Conservation (phyloP, 2,329 filamentous ascomycete genomes). For the Cadophora gregata region DNA sequence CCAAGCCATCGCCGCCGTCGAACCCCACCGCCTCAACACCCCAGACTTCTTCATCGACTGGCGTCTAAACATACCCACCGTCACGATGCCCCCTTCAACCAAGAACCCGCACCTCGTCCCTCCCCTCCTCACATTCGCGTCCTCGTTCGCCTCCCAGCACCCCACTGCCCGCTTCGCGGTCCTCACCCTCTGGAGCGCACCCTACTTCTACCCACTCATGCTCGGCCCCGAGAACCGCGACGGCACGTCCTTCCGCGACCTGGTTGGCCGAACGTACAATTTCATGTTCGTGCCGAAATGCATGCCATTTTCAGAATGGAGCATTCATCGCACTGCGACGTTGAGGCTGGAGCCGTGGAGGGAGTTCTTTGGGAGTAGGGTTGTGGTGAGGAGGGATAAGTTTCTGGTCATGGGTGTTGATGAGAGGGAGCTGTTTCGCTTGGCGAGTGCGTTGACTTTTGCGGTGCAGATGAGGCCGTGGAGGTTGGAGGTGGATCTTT, state of each 20-base stretch:
- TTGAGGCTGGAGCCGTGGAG: conserved; percentile 21
- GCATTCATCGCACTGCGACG: conserved; percentile 49
- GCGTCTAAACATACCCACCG: conserved; percentile 36
- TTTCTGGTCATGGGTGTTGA: conserved; percentile 54
- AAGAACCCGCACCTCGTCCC: conserved; percentile 46
- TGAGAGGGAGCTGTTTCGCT: conserved; percentile 48
- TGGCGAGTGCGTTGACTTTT: conserved; percentile 50
- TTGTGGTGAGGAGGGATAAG: conserved; percentile 50
- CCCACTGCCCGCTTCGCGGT: conserved; percentile 49
- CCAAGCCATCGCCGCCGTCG: conserved; percentile 47
- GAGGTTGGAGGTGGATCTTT: conserved; percentile 57
- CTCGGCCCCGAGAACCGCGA: background rate
- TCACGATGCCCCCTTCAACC: conserved; percentile 40
- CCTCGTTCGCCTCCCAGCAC: conserved; percentile 38
- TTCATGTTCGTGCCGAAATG: conserved; percentile 56
- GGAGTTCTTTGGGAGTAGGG: conserved; percentile 47
- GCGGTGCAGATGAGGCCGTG: conserved; percentile 55
- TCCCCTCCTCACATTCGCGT: conserved; percentile 44
- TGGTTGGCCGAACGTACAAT: background rate
- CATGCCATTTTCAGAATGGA: conserved; percentile 51
- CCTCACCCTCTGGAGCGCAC: conserved; percentile 53
- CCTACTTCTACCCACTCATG: conserved; percentile 53
- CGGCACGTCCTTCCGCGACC: background rate
- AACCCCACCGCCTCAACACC: conserved; percentile 44
- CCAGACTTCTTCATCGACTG: conserved; percentile 54